Conservation (phyloP, 108 stramenopile species). For the Schizochytrium sp. region DNA sequence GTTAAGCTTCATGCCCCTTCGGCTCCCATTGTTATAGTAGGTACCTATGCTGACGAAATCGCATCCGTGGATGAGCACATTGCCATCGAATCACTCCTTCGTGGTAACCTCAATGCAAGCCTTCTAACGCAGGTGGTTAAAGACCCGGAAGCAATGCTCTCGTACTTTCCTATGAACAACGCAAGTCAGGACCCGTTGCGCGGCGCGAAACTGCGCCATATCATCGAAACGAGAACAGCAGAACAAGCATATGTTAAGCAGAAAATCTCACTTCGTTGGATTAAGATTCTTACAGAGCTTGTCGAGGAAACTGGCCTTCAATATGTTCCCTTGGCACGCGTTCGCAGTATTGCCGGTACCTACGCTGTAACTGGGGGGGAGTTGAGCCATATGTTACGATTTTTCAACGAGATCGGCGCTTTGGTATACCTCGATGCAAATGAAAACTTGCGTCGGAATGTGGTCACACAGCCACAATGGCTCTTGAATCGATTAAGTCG, state of each 20-base stretch:
- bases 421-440: conserved; percentile 43
- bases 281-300: neutral
- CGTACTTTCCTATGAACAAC: conserved; percentile 51
- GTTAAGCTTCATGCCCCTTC: neutral
- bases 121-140: neutral
- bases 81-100: conserved; percentile 34
- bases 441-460: neutral
- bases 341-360: neutral
- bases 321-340: conserved; percentile 8
- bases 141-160: neutral
- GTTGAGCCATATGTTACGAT: conserved; percentile 11
- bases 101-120: neutral
- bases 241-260: conserved; percentile 38
- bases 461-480: conserved; percentile 53
- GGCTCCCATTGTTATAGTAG: conserved; percentile 31
- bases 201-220: conserved; percentile 7
- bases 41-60: conserved; percentile 36
- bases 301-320: neutral
- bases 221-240: neutral
- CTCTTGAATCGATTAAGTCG: conserved; percentile 7
- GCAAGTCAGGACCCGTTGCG: neutral
- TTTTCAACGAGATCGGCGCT: conserved; percentile 51
- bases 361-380: neutral
- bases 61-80: neutral
- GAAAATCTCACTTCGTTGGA: conserved; percentile 52